Conservation (phyloP, 148 eudicot genomes). For the Vaccinium darrowii region DNA sequence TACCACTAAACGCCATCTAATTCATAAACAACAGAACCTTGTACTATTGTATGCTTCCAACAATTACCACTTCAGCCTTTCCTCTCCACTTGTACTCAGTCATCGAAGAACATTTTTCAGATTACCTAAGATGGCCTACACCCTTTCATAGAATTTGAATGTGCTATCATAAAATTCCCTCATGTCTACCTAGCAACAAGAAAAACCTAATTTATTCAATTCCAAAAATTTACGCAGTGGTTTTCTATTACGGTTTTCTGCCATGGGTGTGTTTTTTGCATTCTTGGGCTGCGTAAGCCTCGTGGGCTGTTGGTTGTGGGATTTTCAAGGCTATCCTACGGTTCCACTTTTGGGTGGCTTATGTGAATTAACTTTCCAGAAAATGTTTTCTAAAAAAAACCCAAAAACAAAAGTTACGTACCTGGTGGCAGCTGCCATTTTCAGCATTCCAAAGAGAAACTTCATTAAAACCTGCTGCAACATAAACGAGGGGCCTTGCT, state of each 20-base stretch:
- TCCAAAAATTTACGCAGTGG: not conserved
- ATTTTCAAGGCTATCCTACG: not conserved
- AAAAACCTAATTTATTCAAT: not conserved
- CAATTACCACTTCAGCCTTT: not conserved
- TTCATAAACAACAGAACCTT: not conserved
- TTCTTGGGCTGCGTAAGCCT: not conserved
- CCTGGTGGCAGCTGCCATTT: slow-evolving; percentile 99
- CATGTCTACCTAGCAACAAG: not conserved
- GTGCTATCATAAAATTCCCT: not conserved
- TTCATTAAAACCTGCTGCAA: slow-evolving; percentile 95
- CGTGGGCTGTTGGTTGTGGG: not conserved
- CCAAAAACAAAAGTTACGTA: slow-evolving; percentile 20
- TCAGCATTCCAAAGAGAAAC: slow-evolving; percentile 99
- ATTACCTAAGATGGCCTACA: slow-evolving; percentile 10
- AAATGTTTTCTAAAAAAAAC: not conserved
- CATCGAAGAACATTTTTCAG: not conserved
- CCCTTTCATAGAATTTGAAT: not conserved
- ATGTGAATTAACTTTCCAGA: not conserved
- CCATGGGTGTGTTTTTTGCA: not conserved
- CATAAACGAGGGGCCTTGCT: slow-evolving; percentile 94
- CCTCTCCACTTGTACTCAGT: not conserved
- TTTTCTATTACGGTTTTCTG: not conserved
- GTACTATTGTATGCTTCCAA: not conserved
- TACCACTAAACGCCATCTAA: not conserved
- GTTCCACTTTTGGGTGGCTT: not conserved